Conservation (phyloP, 495 filamentous ascomycete species). For the Aspergillus bridgeri region DNA sequence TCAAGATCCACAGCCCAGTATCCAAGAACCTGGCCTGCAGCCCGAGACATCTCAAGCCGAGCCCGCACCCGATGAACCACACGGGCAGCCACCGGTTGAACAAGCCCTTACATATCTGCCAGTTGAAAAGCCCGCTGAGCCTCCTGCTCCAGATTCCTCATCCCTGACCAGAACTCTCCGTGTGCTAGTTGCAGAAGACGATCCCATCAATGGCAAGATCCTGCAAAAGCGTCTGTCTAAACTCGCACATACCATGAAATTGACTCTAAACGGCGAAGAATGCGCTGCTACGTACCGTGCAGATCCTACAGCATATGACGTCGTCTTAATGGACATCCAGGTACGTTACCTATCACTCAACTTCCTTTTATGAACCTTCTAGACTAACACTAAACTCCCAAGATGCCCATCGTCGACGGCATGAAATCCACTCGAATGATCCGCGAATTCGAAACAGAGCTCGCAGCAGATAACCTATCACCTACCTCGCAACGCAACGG, state of each 20-base stretch:
- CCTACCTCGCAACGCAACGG: slow-evolving; percentile 21
- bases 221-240: slow-evolving; percentile 81
- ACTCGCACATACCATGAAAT: slow-evolving; percentile 65
- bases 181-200: slow-evolving; percentile 86
- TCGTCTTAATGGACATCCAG: slow-evolving; percentile 97
- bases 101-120: neutral
- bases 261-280: slow-evolving; percentile 84
- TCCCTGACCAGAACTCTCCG: slow-evolving; percentile 40
- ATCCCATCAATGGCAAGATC: slow-evolving; percentile 88
- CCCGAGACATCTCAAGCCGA: neutral
- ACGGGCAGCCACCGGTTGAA: neutral
- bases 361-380: neutral
- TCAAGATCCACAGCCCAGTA: neutral
- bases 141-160: slow-evolving; percentile 7
- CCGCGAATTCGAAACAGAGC: slow-evolving; percentile 59
- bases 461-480: slow-evolving; percentile 50
- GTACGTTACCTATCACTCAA: slow-evolving; percentile 39
- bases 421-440: slow-evolving; percentile 81
- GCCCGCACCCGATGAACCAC: neutral
- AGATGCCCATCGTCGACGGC: slow-evolving; percentile 96
- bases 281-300: slow-evolving; percentile 69
- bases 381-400: slow-evolving; percentile 15
- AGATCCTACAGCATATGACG: slow-evolving; percentile 61
- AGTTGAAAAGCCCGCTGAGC: slow-evolving; percentile 20
- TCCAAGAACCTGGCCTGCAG: neutral